Evolutionary conservation across 139 green algal species (phyloP), one percentile per base, ranked within the genome.

Genomic region (Micromonas commoda): DNA sequence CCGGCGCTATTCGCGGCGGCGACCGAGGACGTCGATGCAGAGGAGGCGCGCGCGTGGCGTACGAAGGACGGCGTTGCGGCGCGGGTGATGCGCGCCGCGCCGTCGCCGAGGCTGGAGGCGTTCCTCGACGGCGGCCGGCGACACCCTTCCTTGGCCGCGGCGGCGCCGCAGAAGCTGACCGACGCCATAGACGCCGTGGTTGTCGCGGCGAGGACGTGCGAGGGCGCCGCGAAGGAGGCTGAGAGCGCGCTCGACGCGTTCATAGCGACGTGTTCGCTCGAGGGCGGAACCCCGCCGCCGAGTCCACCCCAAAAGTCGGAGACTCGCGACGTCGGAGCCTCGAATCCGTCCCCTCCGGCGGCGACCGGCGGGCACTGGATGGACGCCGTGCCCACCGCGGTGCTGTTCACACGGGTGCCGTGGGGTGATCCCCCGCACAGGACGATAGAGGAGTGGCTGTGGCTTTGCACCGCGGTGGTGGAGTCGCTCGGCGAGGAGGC

Each of bases 121-220:
- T 71, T 71, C 28, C 4, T 71, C 2, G 2, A 16, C 2, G 45
- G 45, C 64, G 64, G 64, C 4, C 45, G 4, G 26, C 26, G 26
- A 29, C 64, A 71, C 33, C 64, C 64, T 4, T 52, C 28, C 29
- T 3, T 52, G 29, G 13, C 13, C 26, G 28, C 2, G 28, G 64
- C 64, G 64, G 64, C 64, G n/a, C 64, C 64, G 13, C 28, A 71
- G 28, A 37, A 71, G 33, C 64, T 71, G 28, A 71, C 64, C 4
- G 33, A 33, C 64, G 64, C 64, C 28, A 71, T 71, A 13, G 28
- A 71, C 2, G 64, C 4, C 26, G 64, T 71, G 64, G 23, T 71
- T 13, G 61, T 9, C 5, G 19, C 61, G 61, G 61, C 19, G 61
- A 26, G 31, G 19, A 68, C 9, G 61, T 24, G 9, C 9, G 64